These are phyloP conservation scores for Leccinum imitatum DNA, from an alignment of 768 basidiomycete species.

Conservation along the genomic window DNA sequence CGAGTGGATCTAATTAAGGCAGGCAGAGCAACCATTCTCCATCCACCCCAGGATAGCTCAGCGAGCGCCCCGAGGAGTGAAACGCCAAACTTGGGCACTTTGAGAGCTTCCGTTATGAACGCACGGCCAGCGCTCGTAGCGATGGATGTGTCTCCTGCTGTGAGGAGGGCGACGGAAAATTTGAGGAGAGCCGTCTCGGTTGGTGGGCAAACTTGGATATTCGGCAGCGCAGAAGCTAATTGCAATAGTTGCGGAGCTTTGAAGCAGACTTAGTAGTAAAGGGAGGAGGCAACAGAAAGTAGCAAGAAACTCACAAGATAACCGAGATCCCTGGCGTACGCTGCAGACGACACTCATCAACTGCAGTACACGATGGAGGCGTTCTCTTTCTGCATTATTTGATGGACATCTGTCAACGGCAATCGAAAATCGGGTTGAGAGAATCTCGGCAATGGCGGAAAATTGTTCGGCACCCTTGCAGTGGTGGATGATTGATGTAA, in stretches of 20 bases:
- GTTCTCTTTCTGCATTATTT: slow-evolving; percentile 32
- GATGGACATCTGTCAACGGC: slow-evolving; percentile 2
- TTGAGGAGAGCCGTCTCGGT: slow-evolving; percentile 29
- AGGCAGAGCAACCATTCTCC: slow-evolving; percentile 68
- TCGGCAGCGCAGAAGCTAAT: slow-evolving; percentile 32
- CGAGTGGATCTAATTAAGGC: slow-evolving; percentile 50
- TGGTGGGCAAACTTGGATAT: slow-evolving; percentile 27
- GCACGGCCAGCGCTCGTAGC: slow-evolving; percentile 44
- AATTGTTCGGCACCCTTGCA: slow-evolving; percentile 71
- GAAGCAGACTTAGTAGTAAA: slow-evolving; percentile 1
- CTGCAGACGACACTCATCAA: slow-evolving; percentile 55
- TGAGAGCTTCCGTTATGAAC: slow-evolving; percentile 36
- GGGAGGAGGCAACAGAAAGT: background rate
- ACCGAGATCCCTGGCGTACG: slow-evolving; percentile 70
- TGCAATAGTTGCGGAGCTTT: slow-evolving; percentile 39
- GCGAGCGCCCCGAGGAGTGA: slow-evolving; percentile 60
- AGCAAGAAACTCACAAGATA: slow-evolving; percentile 48
- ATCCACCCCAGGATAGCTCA: slow-evolving; percentile 72
- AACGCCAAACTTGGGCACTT: slow-evolving; percentile 42
- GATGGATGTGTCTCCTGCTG: slow-evolving; percentile 43
- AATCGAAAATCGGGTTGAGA: slow-evolving; percentile 42
- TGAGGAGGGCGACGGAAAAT: slow-evolving; percentile 23
- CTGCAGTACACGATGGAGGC: slow-evolving; percentile 53
- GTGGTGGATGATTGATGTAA: slow-evolving; percentile 84
- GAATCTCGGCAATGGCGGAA: slow-evolving; percentile 49